Conservation (phyloP, 495 filamentous ascomycete species). For the Physcia stellaris region DNA sequence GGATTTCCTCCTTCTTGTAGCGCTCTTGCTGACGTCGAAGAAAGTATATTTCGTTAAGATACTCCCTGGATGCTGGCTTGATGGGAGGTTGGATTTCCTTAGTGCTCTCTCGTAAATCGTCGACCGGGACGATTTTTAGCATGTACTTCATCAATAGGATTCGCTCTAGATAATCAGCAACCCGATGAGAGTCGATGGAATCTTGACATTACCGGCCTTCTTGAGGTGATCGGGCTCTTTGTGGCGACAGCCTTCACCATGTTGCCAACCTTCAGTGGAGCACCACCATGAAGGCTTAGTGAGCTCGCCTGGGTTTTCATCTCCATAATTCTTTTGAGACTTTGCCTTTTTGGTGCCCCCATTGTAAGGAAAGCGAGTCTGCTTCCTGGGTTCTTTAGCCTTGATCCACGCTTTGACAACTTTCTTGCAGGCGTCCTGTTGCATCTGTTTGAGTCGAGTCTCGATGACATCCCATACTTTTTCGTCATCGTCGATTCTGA, state of each 20-base stretch:
- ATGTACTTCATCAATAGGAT: too few species aligned
- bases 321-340: neutral
- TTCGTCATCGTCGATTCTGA: conserved; percentile 26
- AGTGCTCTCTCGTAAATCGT: too few species aligned
- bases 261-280: conserved; percentile 19
- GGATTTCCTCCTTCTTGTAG: too few species aligned
- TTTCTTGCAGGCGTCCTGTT: conserved; percentile 29
- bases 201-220: too few species aligned
- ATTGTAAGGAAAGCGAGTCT: conserved; percentile 72
- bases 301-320: conserved; percentile 25
- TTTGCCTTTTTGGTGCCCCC: conserved; percentile 23
- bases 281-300: conserved; percentile 80
- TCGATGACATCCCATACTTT: conserved; percentile 27
- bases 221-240: conserved; percentile 76
- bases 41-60: too few species aligned
- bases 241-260: conserved; percentile 35
- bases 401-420: conserved; percentile 9
- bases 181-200: too few species aligned
- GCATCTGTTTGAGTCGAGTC: conserved; percentile 27
- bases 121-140: too few species aligned
- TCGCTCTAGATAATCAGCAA: too few species aligned
- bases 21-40: too few species aligned
- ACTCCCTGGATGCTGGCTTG: too few species aligned
- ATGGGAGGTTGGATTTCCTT: too few species aligned
- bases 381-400: conserved; percentile 19